Base-by-base conservation (phyloP, 2,329 filamentous ascomycete species). In the Plenodomus lindquistii region DNA sequence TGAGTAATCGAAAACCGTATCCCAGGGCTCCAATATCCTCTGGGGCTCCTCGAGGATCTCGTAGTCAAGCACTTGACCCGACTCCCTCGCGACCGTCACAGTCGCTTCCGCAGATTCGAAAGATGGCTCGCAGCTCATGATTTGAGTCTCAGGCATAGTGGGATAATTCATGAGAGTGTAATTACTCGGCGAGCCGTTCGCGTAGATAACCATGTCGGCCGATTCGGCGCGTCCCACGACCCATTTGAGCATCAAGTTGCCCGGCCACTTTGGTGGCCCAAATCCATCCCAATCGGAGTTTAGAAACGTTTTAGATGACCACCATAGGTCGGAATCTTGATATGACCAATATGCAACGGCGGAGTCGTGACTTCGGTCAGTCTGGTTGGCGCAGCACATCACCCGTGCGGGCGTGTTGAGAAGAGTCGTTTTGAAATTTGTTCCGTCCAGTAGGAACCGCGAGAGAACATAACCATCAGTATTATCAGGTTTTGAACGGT, bases 111-210 rank as follows among this genome's bases (percentile, higher is more conserved):
- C 39, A 8, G 24, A 46, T 31, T 57, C 57, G 27, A 54, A 54
- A 31, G 54, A 31, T 4, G 57, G 57, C 39, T 43, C 44, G 22
- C 57, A 61, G 39, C 48, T 50, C 10, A 56, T 17, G 6, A 47
- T 35, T 22, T 50, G 42, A 15, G 57, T 44, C 2, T 34, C 37
- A 18, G 59, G 59, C 1, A 46, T 40, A 11, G 40, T 50, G 16
- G 20, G 39, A 15, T 42, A 56, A 35, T 37, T 40, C 46, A 36
- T 47, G 2, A 44, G 9, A 13, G 21, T 24, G 19, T 40, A 17
- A 19, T 27, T 11, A 11, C 37, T 16, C 10, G 17, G 17, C 6
- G 9, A 17, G 20, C 29, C 29, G 20, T 40, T 19, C 6, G 20
- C 29, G 18, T 40, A 27, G 16, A 21, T 34, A 2, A 17, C 16